These are phyloP conservation scores for Candida gigantensis DNA, from an alignment of 1,139 yeast species.

Conservation along the genomic window DNA sequence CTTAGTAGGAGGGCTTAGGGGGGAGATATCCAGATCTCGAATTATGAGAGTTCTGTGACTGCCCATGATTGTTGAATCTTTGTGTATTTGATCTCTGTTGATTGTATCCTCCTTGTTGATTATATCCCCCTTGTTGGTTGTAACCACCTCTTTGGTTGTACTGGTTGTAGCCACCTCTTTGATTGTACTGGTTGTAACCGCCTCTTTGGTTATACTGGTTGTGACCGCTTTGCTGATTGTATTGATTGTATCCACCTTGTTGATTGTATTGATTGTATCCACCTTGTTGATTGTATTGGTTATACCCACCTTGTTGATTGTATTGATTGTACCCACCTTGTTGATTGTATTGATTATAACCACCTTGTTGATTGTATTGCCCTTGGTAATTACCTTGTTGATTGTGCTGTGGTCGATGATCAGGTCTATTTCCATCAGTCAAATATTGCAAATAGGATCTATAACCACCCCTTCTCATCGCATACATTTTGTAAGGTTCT, in stretches of 20 bases:
- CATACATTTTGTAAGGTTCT: slow-evolving; percentile 32
- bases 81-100: slow-evolving; percentile 4
- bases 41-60: not conserved
- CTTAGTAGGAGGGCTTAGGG: slow-evolving; percentile 7
- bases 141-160: slow-evolving; percentile 13
- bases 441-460: slow-evolving; percentile 29
- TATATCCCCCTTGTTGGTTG: slow-evolving; percentile 9
- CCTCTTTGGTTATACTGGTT: not conserved
- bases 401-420: slow-evolving; percentile 9
- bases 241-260: not conserved
- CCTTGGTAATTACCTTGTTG: slow-evolving; percentile 12
- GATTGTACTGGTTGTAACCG: slow-evolving; percentile 11
- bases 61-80: slow-evolving; percentile 6
- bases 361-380: slow-evolving; percentile 11
- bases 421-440: slow-evolving; percentile 9
- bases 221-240: not conserved
- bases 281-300: not conserved
- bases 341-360: slow-evolving; percentile 15
- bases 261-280: no score
- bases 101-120: slow-evolving; percentile 14
- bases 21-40: slow-evolving; percentile 16
- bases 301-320: slow-evolving; percentile 4
- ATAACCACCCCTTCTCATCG: slow-evolving; percentile 46
- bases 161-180: slow-evolving; percentile 14
- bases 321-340: slow-evolving; percentile 2